Base-by-base conservation (phyloP, 148 eudicot species). In the Camellia sinensis region DNA sequence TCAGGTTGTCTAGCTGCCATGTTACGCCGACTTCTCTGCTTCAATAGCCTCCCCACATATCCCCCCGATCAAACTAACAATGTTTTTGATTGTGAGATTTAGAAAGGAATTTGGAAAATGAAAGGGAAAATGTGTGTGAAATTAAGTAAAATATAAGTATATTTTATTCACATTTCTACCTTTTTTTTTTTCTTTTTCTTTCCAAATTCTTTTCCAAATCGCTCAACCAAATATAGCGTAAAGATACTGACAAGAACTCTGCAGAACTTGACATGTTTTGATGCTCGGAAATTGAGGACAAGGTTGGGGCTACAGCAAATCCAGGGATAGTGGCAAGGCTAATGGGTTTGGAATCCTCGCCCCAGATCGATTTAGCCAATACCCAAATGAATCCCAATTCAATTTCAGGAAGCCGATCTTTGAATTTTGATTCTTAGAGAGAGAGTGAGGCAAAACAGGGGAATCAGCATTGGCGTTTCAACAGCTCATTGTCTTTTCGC, bases 291-390 rank as follows among this genome's bases (percentile, higher is more conserved):
- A 64, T 54, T 50, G 88, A 83, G 64, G 44, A 74, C 8, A 83
- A 80, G 21, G 11, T 50, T 2, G 83, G 46, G 57, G 85, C 74
- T 9, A 75, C 85, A 2, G 78, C 70, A 13, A 80, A 89, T 3
- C 97, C 92, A 0, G 87, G 82, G 59, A 18, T 94, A 17, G 93
- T 94, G 75, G 98, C 94, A 37, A 90, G 86, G 81, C 85, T 92
- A 12, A 94, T 94, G 98, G 98, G 98, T 2, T 82, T 92, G 62
- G 97, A 94, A 65, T 85, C 91, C 5, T 77, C 84, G 85, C 94
- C 94, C 0, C 79, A 68, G 17, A 17, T 76, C 4, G 83, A 68
- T 57, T 73, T 68, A 5, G 81, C 21, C 9, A 9, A 68, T 52
- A 29, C 80, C 76, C 87, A 71, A 18, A 75, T 45, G 48, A 46